Conservation (phyloP, 305 asterid genomes). For the Solanum aculeatissimum region DNA sequence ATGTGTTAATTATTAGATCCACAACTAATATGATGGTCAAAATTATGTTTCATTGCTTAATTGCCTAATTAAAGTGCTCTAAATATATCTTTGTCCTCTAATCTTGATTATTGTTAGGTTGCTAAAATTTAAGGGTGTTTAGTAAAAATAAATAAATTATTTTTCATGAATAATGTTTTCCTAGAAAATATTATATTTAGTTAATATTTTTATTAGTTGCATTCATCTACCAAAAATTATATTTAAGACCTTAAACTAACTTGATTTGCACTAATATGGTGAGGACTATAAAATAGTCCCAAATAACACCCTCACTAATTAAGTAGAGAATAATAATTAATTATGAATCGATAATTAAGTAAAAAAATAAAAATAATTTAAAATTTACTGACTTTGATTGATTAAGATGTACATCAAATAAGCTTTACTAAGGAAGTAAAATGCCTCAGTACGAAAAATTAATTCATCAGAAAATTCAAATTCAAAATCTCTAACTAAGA, state of each 20-base stretch:
- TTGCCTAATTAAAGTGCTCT: background rate
- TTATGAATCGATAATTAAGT: too few relatives aligned
- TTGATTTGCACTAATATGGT: background rate
- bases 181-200: background rate
- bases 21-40: background rate
- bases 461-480: background rate
- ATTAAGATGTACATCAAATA: background rate
- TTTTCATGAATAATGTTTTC: background rate
- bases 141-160: background rate
- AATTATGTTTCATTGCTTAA: background rate
- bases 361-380: too few relatives aligned
- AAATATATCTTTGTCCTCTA: background rate
- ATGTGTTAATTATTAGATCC: background rate
- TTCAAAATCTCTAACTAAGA: rapidly evolving
- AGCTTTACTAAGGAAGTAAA: too few relatives aligned
- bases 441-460: background rate
- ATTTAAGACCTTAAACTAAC: background rate
- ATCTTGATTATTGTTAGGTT: background rate
- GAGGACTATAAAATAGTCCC: too few relatives aligned
- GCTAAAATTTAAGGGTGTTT: background rate
- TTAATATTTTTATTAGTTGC: background rate
- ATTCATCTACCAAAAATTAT: background rate
- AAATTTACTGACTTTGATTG: too few relatives aligned
- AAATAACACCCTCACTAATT: too few relatives aligned
- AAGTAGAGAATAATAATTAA: too few relatives aligned